Evolutionary conservation across 208 protist genomes (phyloP).

Genomic region (Wallacemonas sp.): DNA sequence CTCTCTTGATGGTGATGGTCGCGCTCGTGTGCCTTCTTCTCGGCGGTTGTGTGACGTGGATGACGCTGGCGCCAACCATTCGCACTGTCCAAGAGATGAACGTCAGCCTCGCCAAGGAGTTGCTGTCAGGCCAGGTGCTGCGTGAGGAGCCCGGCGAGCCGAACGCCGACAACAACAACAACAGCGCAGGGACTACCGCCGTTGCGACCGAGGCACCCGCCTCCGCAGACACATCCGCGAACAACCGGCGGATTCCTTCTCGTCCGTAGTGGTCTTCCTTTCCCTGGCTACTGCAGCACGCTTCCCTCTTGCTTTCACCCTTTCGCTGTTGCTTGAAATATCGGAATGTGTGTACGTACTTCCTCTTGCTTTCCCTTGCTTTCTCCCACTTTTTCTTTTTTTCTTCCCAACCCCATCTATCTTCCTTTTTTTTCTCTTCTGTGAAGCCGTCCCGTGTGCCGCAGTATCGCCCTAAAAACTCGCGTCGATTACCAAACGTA

Average conservation of each 20-base stretch:
- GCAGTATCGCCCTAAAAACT: too few relatives aligned
- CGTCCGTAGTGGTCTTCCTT: too few relatives aligned
- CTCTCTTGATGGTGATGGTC: conserved; percentile 22
- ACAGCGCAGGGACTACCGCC: background rate
- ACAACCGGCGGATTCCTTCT: too few relatives aligned
- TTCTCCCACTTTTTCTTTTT: conserved; percentile 14
- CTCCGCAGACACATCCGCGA: too few relatives aligned
- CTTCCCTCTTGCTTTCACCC: background rate
- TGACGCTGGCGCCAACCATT: conserved; percentile 27
- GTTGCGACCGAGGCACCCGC: background rate
- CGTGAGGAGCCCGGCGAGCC: background rate
- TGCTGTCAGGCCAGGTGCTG: conserved; percentile 4
- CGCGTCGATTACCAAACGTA: too few relatives aligned
- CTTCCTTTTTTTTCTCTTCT: too few relatives aligned
- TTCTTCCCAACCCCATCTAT: conserved; percentile 3
- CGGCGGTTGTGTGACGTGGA: conserved; percentile 34
- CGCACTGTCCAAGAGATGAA: conserved; percentile 30
- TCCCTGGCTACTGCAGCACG: too few relatives aligned
- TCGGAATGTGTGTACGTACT: too few relatives aligned
- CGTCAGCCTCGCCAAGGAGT: conserved; percentile 19
- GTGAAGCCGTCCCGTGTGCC: too few relatives aligned
- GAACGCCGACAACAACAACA: background rate
- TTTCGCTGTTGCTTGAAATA: too few relatives aligned
- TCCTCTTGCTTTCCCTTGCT: background rate
- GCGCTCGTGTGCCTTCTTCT: conserved; percentile 27